Evolutionary conservation across 257 asterid species (phyloP).

Genomic region (Nicotiana noctiflora): DNA sequence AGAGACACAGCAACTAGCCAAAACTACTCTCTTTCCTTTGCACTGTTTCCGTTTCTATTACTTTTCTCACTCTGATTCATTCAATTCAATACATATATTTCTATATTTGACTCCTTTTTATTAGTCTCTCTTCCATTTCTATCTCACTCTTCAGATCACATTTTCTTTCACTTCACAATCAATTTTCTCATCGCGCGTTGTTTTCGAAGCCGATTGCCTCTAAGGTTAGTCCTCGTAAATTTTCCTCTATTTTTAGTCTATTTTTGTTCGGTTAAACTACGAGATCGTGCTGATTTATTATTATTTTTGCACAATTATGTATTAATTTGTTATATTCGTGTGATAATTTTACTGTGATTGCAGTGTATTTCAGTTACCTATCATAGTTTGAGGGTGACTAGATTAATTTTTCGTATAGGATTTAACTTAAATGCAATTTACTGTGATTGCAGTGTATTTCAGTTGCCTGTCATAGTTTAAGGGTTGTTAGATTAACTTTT

Average conservation of each 20-base stretch:
- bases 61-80: not conserved
- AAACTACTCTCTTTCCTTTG: not conserved
- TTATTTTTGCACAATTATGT: not conserved
- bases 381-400: not conserved
- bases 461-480: not conserved
- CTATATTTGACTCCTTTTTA: not conserved
- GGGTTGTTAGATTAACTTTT: not conserved
- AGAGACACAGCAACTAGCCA: not conserved
- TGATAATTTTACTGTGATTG: not conserved
- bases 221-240: not conserved
- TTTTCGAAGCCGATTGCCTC: not conserved
- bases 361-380: not conserved
- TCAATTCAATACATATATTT: not conserved
- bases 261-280: not conserved
- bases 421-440: not conserved
- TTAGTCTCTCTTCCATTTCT: not conserved
- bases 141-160: not conserved
- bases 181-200: not conserved
- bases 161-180: not conserved
- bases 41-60: not conserved
- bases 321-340: not conserved
- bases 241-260: not conserved
- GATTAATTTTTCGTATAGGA: not conserved
- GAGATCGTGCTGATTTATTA: not conserved
- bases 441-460: not conserved